A percentile compares a stretch with the other conserved stretches of the same genome.
These are phyloP conservation scores for Cyberlindnera amylophila DNA, from an alignment of 805 yeast species.

Conservation along the genomic window DNA sequence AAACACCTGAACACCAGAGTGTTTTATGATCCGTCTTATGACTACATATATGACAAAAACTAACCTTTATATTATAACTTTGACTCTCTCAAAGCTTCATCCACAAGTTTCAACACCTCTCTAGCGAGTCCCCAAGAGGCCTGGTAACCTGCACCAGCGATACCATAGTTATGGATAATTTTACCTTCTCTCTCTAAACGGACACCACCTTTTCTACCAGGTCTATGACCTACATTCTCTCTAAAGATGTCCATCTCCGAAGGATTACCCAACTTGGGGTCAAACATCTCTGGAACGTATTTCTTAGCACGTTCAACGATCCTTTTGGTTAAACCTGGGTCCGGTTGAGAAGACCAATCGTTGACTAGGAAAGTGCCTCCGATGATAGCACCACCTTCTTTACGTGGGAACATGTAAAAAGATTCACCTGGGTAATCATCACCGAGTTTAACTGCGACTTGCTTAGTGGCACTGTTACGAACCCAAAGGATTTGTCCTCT, in stretches of 20 bases:
- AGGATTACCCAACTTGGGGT: constrained; percentile 27
- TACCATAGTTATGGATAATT: constrained; percentile 64
- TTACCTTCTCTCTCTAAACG: constrained; percentile 42
- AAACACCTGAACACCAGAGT: too few relatives aligned
- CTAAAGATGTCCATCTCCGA: constrained; percentile 43
- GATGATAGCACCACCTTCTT: constrained; percentile 67
- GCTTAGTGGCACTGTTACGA: constrained; percentile 25
- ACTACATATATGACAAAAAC: too few relatives aligned
- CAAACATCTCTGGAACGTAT: constrained; percentile 28
- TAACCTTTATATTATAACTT: constrained; percentile 12
- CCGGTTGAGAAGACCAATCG: constrained; percentile 34
- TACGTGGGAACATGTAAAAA: constrained; percentile 63
- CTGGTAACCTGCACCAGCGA: constrained; percentile 78
- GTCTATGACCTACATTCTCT: constrained; percentile 63
- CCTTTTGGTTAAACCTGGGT: constrained; percentile 43
- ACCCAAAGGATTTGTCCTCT: constrained; percentile 54
- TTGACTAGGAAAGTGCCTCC: constrained; percentile 46
- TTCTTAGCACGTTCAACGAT: constrained; percentile 31
- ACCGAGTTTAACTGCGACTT: constrained; percentile 29
- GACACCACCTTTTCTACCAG: constrained; percentile 58
- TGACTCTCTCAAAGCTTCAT: constrained; percentile 25
- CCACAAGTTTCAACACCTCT: constrained; percentile 38
- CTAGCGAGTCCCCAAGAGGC: constrained; percentile 61
- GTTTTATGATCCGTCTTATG: too few relatives aligned
- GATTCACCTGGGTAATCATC: constrained; percentile 39